Conservation (phyloP, 371 early-diverging fungal species). For the Mortierella sp. region DNA sequence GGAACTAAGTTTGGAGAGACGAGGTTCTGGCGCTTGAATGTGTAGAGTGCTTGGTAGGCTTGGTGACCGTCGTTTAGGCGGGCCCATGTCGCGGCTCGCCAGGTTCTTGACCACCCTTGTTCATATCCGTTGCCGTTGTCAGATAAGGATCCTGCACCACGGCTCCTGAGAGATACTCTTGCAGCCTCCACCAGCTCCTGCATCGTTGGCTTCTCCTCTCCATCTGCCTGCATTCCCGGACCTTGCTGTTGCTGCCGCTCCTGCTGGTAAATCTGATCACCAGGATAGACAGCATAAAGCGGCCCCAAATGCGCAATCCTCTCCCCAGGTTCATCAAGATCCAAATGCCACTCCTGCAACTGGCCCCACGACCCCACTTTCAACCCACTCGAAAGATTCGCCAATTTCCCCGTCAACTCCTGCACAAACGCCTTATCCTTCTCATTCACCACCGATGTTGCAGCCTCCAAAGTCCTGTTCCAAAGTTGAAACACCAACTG, state of each 20-base stretch:
- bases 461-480: slow-evolving; percentile 41
- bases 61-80: slow-evolving; percentile 29
- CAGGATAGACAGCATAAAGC: slow-evolving; percentile 50
- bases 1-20: slow-evolving; percentile 14
- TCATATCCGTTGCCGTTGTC: background rate
- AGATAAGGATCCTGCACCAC: slow-evolving; percentile 14
- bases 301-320: slow-evolving; percentile 32
- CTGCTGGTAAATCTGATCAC: slow-evolving; percentile 26
- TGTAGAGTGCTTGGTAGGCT: slow-evolving; percentile 16
- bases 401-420: slow-evolving; percentile 28
- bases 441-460: slow-evolving; percentile 28
- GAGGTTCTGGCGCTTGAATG: slow-evolving; percentile 30
- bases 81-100: slow-evolving; percentile 53
- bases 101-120: slow-evolving; percentile 46
- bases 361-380: slow-evolving; percentile 36
- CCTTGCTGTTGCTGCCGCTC: background rate
- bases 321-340: slow-evolving; percentile 42
- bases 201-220: background rate
- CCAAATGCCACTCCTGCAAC: slow-evolving; percentile 49
- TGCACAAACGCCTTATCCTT: slow-evolving; percentile 53
- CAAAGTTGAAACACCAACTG: slow-evolving; percentile 48
- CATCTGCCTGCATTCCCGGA: background rate
- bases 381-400: slow-evolving; percentile 28
- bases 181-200: slow-evolving; percentile 37
- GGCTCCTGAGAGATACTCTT: slow-evolving; percentile 7